A percentile compares a stretch with the other conserved stretches of the same genome.
Evolutionary conservation across 768 basidiomycete genomes (phyloP).

Genomic region (Lentinula sp.): DNA sequence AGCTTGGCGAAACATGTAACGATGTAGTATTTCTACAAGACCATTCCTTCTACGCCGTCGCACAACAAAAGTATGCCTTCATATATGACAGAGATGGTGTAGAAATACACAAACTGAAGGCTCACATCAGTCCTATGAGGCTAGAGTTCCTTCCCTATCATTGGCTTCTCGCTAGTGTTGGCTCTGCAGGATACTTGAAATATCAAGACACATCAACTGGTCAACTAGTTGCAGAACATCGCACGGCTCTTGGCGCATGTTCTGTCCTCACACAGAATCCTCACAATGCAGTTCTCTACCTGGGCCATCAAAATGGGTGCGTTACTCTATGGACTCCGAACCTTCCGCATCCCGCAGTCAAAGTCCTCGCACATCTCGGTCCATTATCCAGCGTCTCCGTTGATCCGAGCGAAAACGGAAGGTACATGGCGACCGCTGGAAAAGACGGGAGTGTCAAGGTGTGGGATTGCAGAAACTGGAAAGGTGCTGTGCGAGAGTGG

Average conservation of each 20-base stretch:
- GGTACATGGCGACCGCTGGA: slow-evolving; percentile 89
- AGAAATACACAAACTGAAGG: slow-evolving; percentile 80
- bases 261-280: slow-evolving; percentile 83
- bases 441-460: slow-evolving; percentile 87
- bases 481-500: slow-evolving; percentile 78
- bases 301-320: slow-evolving; percentile 92
- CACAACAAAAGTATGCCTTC: slow-evolving; percentile 93
- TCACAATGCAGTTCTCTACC: slow-evolving; percentile 90
- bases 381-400: slow-evolving; percentile 77
- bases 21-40: slow-evolving; percentile 94
- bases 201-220: slow-evolving; percentile 98
- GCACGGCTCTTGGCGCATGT: slow-evolving; percentile 85
- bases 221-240: slow-evolving; percentile 75
- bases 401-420: slow-evolving; percentile 78
- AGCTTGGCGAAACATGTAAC: slow-evolving; percentile 83
- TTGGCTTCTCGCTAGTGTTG: slow-evolving; percentile 84
- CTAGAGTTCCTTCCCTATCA: slow-evolving; percentile 95
- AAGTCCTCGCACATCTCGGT: slow-evolving; percentile 85
- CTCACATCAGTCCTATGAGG: slow-evolving; percentile 83
- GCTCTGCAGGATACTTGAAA: slow-evolving; percentile 86
- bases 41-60: slow-evolving; percentile 89
- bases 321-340: slow-evolving; percentile 99
- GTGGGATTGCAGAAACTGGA: slow-evolving; percentile 98
- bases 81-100: slow-evolving; percentile 94
- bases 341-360: slow-evolving; percentile 85